phyloP scores from a whole-genome alignment of 495 filamentous ascomycete genomes.

The Glonium stellatum region DNA sequence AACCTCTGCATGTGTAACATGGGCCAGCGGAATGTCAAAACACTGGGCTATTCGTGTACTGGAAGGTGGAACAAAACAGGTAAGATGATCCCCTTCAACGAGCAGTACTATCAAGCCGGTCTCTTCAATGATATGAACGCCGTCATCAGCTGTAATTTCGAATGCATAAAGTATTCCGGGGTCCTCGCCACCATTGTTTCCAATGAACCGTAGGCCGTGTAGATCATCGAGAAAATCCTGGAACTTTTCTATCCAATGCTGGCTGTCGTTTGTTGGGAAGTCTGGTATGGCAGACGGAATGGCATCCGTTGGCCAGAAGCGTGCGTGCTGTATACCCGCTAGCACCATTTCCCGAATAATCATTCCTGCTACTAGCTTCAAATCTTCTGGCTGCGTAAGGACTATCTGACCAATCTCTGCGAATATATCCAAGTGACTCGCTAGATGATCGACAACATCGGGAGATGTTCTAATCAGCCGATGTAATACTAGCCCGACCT shows the following conservation, averaged over 20 bases:
- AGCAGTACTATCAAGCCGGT: not conserved
- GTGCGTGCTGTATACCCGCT: constrained; percentile 2
- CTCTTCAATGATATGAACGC: constrained; percentile 4
- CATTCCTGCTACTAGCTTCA: constrained; percentile 19
- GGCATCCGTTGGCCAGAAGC: constrained; percentile 16
- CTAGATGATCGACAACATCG: constrained; percentile 2
- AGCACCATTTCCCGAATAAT: constrained; percentile 13
- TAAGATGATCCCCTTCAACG: not conserved
- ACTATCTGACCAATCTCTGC: constrained; percentile 14
- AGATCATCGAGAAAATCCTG: constrained; percentile 20
- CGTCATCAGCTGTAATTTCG: constrained; percentile 8
- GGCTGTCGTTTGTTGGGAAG: constrained; percentile 9
- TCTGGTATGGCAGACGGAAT: constrained; percentile 6
- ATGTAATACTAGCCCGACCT: constrained; percentile 4
- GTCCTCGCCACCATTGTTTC: not conserved
- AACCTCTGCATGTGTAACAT: not conserved
- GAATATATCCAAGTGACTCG: not conserved
- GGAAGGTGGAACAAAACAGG: not conserved
- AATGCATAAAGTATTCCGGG: constrained; percentile 8
- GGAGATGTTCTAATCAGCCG: constrained; percentile 5
- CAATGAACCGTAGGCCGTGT: not conserved
- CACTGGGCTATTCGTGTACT: not conserved
- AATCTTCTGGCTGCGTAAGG: constrained; percentile 16
- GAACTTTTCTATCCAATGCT: constrained; percentile 15
- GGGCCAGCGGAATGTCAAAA: not conserved